Percentiles rank a stretch among this genome's conserved stretches.
phyloP scores from a whole-genome alignment of 345 rosid species.

The Eucalyptus fibrosa region DNA sequence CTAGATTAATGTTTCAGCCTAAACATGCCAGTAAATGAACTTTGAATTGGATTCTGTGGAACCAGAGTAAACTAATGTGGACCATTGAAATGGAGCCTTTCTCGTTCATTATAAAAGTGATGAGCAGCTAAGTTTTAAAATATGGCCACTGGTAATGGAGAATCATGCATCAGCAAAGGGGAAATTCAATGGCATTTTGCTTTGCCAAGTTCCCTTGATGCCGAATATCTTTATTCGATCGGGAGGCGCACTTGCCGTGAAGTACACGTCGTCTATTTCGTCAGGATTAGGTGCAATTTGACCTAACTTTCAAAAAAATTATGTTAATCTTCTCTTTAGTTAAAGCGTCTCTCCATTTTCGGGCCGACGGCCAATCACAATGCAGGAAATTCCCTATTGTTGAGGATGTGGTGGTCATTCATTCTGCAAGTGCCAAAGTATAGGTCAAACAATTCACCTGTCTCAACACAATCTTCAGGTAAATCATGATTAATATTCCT shows the following conservation, averaged over 20 bases:
- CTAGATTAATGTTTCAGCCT: background rate
- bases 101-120: background rate
- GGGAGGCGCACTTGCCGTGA: conserved; percentile 12
- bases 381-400: background rate
- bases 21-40: background rate
- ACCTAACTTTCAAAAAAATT: conserved; percentile 16
- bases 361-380: background rate
- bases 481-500: background rate
- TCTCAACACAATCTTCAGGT: background rate
- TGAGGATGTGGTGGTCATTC: background rate
- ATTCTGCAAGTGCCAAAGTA: background rate
- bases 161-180: conserved; percentile 32
- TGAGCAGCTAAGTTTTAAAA: background rate
- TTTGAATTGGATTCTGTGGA: conserved; percentile 28
- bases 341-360: background rate
- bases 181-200: conserved; percentile 10
- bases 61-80: conserved; percentile 26
- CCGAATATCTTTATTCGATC: background rate
- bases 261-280: conserved; percentile 6
- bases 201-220: conserved; percentile 1
- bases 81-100: background rate
- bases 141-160: conserved; percentile 17
- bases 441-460: background rate
- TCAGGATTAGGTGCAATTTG: conserved; percentile 18
- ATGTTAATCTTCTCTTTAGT: background rate